Base-by-base conservation (phyloP, 371 early-diverging fungal species). In the Rhizopus sp. region DNA sequence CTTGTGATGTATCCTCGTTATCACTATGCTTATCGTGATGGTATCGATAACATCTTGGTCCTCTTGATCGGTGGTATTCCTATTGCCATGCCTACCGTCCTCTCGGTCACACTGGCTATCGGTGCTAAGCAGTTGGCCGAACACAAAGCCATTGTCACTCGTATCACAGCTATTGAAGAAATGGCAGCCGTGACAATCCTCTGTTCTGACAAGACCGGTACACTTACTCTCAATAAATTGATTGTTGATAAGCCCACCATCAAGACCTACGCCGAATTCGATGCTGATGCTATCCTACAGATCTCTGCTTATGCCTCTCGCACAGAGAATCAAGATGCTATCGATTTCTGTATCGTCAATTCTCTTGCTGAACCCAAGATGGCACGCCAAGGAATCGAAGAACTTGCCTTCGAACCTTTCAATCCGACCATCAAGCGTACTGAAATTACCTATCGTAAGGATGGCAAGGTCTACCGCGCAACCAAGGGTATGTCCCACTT, bases 131-230 rank as follows among this genome's bases (percentile, higher is more conserved):
- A 89, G 81, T 86, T 95, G 78, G 93, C 95, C 29, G 83, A 84
- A 64, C 87, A 93, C 79, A 89, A 91, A 59, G 94, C 93, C 7
- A 91, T 95, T 60, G 93, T 94, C 17, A 83, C 92, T 33, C 83
- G 85, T 29, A 82, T 94, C 55, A 82, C 88, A 30, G 86, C 86
- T 17, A 90, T 93, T 50, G 95, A 95, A 75, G 92, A 92, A 51
- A 82, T 96, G 62, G 94, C 94, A 5, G 91, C 91, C 61, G 91
- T 91, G 16, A 85, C 86, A 39, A 89, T 93, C 46, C 88, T 95
- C 62, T 93, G 94, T 76, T 88, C 92, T 4, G 95, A 94, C 78
- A 95, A 95, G 81, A 95, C 96, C 7, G 96, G 96, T 52, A 95
- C 96, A 23, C 79, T 95, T 55, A 95, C 96, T 17, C 82, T 91